Evolutionary conservation across 1,284 basidiomycete species (phyloP).

Genomic region (Cryptococcus deneoformans): DNA sequence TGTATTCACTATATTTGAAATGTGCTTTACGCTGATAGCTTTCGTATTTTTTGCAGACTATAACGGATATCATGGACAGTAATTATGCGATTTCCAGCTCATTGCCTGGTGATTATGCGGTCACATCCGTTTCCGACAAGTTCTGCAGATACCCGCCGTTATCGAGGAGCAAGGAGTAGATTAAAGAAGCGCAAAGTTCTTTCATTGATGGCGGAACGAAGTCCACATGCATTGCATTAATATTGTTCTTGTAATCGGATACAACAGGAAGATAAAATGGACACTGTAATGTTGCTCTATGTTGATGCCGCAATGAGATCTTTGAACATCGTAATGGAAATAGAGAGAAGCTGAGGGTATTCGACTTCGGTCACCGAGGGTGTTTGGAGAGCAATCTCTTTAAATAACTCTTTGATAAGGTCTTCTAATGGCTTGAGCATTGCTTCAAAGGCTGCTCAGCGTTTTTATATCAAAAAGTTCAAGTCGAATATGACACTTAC

Average conservation of each 20-base stretch:
- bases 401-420: slow-evolving; percentile 7
- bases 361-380: slow-evolving; percentile 9
- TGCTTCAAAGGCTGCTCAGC: not conserved
- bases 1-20: not conserved
- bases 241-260: too few relatives aligned
- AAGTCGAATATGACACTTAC: not conserved
- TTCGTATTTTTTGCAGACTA: slow-evolving; percentile 52
- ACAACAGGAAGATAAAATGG: too few relatives aligned
- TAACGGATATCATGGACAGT: slow-evolving; percentile 70
- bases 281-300: too few relatives aligned
- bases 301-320: slow-evolving; percentile 8
- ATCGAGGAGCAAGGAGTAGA: slow-evolving; percentile 10
- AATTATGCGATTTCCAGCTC: slow-evolving; percentile 86
- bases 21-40: too few relatives aligned
- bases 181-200: not conserved
- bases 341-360: slow-evolving; percentile 1
- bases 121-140: slow-evolving; percentile 82
- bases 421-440: not conserved
- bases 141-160: slow-evolving; percentile 76
- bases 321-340: slow-evolving; percentile 7
- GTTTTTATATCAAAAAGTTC: not conserved
- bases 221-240: not conserved
- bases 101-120: slow-evolving; percentile 67
- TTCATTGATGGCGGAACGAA: not conserved
- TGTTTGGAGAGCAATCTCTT: slow-evolving; percentile 7